Evolutionary conservation across 2,329 filamentous ascomycete genomes (phyloP), one percentile per base, ranked within the genome.

Genomic region (Sporothrix protearum): DNA sequence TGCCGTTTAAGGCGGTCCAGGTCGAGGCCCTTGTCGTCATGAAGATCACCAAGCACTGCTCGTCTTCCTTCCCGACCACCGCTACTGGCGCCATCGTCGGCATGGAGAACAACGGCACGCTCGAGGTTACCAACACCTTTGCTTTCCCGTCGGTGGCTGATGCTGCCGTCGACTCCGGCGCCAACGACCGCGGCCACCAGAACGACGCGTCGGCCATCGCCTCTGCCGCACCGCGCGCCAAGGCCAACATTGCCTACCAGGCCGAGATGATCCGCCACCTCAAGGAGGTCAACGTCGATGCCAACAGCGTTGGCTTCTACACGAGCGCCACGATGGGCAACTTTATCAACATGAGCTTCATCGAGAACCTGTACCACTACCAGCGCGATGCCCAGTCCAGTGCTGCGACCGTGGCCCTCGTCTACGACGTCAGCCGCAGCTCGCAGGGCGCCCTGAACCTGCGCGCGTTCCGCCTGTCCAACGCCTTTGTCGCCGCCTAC

Each of bases 321-420:
- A 97, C 94, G 73, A 97, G 94, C 84, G 93, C 94, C 75, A 97
- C 94, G 82, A 96, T 99, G 92, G 96, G 96, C 82, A 98, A 97
- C 86, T 98, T 98, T 78, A 87, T 98, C 86, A 97, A 94, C 85
- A 82, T 92, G 80, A 92, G 91, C 85, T 94, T 97, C 80, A 92
- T 99, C 82, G 96, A 99, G 87, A 99, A 98, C 85, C 94, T 97
- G 83, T 94, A 90, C 83, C 92, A 94, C 85, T 98, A 97, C 86
- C 96, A 99, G 86, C 96, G 93, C 82, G 93, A 96, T 77, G 97
- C 97, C 81, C 93, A 96, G 82, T 86, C 88, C 81, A 97, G 97
- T 81, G 93, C 96, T 82, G 87, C 88, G 81, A 94, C 92, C 7
- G 89, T 97, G 59, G 93, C 93, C 64, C 86, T 99, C 71, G 93